These are phyloP conservation scores for Pythium aquatile DNA, from an alignment of 352 stramenopile genomes.

Conservation along the genomic window DNA sequence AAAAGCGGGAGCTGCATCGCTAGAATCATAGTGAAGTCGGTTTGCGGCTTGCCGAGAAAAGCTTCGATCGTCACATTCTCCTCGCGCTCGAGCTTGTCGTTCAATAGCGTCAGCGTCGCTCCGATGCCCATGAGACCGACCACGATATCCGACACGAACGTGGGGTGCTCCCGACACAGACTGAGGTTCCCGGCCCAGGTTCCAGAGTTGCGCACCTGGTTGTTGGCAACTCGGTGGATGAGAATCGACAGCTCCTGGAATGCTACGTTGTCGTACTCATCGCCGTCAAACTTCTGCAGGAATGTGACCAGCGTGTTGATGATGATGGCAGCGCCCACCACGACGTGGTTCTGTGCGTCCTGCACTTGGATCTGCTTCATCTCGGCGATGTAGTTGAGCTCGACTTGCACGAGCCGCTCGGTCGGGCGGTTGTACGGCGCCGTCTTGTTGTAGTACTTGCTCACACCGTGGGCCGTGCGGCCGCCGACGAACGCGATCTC, in stretches of 20 bases:
- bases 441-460: constrained; percentile 58
- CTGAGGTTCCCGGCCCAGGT: constrained; percentile 34
- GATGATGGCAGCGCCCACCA: constrained; percentile 28
- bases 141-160: constrained; percentile 56
- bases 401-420: constrained; percentile 28
- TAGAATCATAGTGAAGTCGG: constrained; percentile 31
- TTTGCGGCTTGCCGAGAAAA: constrained; percentile 24
- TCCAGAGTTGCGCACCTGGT: constrained; percentile 50
- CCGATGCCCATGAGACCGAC: constrained; percentile 36
- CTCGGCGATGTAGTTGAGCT: constrained; percentile 39
- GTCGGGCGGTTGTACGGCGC: constrained; percentile 36
- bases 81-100: constrained; percentile 20
- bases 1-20: constrained; percentile 30
- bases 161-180: constrained; percentile 39
- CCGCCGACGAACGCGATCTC: constrained; percentile 34
- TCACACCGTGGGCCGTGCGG: constrained; percentile 45
- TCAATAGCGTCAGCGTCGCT: constrained; percentile 31
- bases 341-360: not conserved
- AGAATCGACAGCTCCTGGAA: constrained; percentile 40
- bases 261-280: constrained; percentile 10
- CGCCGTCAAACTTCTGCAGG: constrained; percentile 17
- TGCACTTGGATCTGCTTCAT: constrained; percentile 24
- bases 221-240: constrained; percentile 48
- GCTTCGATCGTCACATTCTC: constrained; percentile 24
- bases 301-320: constrained; percentile 26